phyloP scores from a whole-genome alignment of 805 yeast genomes.

The Wickerhamomyces kurtzmanii region DNA sequence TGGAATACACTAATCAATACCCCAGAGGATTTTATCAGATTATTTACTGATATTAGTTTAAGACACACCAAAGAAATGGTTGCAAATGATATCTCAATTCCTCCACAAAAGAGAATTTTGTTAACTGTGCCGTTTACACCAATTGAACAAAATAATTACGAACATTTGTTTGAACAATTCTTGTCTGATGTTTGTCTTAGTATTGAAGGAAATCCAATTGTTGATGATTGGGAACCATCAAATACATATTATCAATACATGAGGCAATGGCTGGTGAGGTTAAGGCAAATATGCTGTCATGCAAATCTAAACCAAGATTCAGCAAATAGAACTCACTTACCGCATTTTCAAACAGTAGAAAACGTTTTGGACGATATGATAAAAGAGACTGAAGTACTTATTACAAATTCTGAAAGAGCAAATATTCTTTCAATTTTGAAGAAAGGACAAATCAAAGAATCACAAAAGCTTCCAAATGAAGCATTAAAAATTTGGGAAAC shows the following conservation, averaged over 20 bases:
- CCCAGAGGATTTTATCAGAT: conserved; percentile 28
- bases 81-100: conserved; percentile 62
- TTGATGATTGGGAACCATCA: conserved; percentile 39
- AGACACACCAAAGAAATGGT: conserved; percentile 87
- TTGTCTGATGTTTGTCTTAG: conserved; percentile 43
- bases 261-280: conserved; percentile 57
- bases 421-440: conserved; percentile 37
- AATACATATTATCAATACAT: conserved; percentile 30
- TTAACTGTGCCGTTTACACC: conserved; percentile 69
- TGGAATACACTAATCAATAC: conserved; percentile 8
- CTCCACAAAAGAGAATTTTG: conserved; percentile 65
- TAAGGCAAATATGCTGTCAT: conserved; percentile 80
- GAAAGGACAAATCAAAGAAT: conserved; percentile 64
- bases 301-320: conserved; percentile 33
- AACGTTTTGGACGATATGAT: conserved; percentile 62
- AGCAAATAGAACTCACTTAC: conserved; percentile 16
- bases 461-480: conserved; percentile 33
- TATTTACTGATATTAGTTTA: conserved; percentile 49
- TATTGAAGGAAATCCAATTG: conserved; percentile 32
- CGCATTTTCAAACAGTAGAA: conserved; percentile 41
- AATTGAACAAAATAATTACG: conserved; percentile 79
- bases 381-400: conserved; percentile 39
- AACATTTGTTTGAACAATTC: conserved; percentile 52
- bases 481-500: conserved; percentile 39
- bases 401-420: conserved; percentile 37